A percentile compares a stretch with the other conserved stretches of the same genome.
Evolutionary conservation across 495 filamentous ascomycete genomes (phyloP).

Genomic region (Emericellopsis terricola): DNA sequence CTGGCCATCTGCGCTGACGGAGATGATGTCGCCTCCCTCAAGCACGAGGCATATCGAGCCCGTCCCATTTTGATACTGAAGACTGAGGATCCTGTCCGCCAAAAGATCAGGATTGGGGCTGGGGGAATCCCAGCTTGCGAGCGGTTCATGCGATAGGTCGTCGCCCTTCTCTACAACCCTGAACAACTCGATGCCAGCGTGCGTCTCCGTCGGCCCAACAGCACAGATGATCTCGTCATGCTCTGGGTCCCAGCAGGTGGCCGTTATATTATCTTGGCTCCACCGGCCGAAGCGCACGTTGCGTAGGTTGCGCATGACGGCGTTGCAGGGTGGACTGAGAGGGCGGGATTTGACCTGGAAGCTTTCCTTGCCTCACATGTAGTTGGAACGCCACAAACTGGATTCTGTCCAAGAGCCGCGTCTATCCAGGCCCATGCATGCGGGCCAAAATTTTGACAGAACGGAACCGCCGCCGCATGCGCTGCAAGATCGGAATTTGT

Average conservation of each 20-base stretch:
- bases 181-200: conserved; percentile 47
- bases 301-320: conserved; percentile 58
- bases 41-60: conserved; percentile 61
- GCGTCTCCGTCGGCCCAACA: conserved; percentile 47
- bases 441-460: too few relatives aligned
- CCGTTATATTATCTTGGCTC: conserved; percentile 39
- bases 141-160: neutral
- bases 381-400: too few relatives aligned
- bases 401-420: too few relatives aligned
- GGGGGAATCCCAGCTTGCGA: conserved; percentile 60
- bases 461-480: too few relatives aligned
- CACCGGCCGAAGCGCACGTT: conserved; percentile 46
- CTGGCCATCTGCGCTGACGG: conserved; percentile 61
- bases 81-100: conserved; percentile 50
- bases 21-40: conserved; percentile 78
- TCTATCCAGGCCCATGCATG: too few relatives aligned
- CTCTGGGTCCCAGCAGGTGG: conserved; percentile 59
- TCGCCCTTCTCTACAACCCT: conserved; percentile 23
- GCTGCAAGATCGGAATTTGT: too few relatives aligned
- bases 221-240: conserved; percentile 55
- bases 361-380: too few relatives aligned
- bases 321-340: neutral
- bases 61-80: conserved; percentile 75
- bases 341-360: too few relatives aligned
- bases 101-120: conserved; percentile 48